Evolutionary conservation across 2,329 filamentous ascomycete species (phyloP).

Genomic region (Uncinocarpus reesii): DNA sequence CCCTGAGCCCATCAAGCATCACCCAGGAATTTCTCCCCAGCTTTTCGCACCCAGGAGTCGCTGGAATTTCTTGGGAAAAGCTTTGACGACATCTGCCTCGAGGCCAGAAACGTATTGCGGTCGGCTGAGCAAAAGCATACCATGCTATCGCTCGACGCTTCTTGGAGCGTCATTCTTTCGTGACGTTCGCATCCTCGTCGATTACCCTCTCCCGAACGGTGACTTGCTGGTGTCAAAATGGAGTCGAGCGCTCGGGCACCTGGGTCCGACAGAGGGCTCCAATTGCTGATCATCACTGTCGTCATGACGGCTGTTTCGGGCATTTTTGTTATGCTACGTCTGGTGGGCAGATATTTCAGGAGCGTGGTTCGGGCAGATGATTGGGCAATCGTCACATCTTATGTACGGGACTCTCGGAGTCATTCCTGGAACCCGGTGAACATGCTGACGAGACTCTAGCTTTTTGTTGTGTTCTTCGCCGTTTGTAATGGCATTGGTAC

Average conservation of each 20-base stretch:
- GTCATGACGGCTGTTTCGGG: conserved; percentile 10
- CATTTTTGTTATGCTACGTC: conserved; percentile 8
- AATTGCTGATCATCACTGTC: conserved; percentile 1
- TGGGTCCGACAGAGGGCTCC: background rate
- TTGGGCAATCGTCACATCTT: conserved; percentile 11
- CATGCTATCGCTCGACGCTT: too few species aligned
- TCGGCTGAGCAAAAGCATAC: too few species aligned
- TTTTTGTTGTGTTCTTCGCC: conserved; percentile 7
- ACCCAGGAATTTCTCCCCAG: too few species aligned
- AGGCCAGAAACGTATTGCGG: too few species aligned
- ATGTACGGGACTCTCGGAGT: background rate
- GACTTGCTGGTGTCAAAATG: background rate
- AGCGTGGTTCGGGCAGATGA: conserved; percentile 10
- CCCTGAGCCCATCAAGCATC: too few species aligned
- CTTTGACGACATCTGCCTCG: too few species aligned
- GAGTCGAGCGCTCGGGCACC: background rate
- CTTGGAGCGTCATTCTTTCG: too few species aligned
- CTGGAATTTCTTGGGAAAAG: too few species aligned
- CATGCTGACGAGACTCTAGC: background rate
- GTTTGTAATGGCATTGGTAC: conserved; percentile 9
- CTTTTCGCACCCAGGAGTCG: too few species aligned
- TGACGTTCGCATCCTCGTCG: too few species aligned
- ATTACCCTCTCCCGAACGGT: background rate
- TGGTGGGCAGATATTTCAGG: conserved; percentile 12
- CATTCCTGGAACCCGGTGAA: background rate